These are phyloP conservation scores for Chytriomyces sp. DNA, from an alignment of 192 early-diverging fungal genomes.

Conservation along the genomic window DNA sequence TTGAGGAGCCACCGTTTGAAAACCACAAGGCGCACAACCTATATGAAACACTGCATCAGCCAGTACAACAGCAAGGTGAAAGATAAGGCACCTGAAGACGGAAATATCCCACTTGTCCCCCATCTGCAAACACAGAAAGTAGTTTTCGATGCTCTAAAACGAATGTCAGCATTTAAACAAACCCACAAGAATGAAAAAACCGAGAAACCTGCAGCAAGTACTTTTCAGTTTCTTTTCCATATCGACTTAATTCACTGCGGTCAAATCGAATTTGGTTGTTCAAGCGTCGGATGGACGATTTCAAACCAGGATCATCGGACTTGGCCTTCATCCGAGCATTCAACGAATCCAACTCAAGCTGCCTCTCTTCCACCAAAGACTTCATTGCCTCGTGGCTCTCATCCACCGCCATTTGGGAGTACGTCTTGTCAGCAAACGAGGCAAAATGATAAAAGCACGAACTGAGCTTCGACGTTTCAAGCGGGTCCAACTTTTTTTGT, in stretches of 20 bases:
- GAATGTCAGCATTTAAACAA: background rate
- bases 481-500: background rate
- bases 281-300: slow-evolving; percentile 30
- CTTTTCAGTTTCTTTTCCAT: slow-evolving; percentile 32
- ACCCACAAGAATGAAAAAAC: background rate
- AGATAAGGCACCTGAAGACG: slow-evolving; percentile 43
- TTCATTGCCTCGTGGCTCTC: slow-evolving; percentile 42
- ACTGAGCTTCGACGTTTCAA: background rate
- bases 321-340: slow-evolving; percentile 29
- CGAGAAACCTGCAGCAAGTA: slow-evolving; percentile 35
- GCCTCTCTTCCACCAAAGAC: slow-evolving; percentile 41
- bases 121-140: slow-evolving; percentile 43
- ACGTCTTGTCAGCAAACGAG: slow-evolving; percentile 51
- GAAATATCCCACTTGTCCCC: slow-evolving; percentile 45
- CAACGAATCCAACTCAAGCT: slow-evolving; percentile 40
- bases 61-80: background rate
- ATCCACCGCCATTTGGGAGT: slow-evolving; percentile 37
- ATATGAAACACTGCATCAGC: background rate
- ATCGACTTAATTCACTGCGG: slow-evolving; percentile 37
- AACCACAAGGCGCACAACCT: slow-evolving; percentile 56
- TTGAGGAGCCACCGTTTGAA: slow-evolving; percentile 36
- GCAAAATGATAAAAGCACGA: slow-evolving; percentile 50
- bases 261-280: slow-evolving; percentile 54
- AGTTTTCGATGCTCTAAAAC: slow-evolving; percentile 47
- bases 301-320: slow-evolving; percentile 32